These are phyloP conservation scores for Dunaliella primolecta DNA, from an alignment of 139 green algal species.

Conservation along the genomic window DNA sequence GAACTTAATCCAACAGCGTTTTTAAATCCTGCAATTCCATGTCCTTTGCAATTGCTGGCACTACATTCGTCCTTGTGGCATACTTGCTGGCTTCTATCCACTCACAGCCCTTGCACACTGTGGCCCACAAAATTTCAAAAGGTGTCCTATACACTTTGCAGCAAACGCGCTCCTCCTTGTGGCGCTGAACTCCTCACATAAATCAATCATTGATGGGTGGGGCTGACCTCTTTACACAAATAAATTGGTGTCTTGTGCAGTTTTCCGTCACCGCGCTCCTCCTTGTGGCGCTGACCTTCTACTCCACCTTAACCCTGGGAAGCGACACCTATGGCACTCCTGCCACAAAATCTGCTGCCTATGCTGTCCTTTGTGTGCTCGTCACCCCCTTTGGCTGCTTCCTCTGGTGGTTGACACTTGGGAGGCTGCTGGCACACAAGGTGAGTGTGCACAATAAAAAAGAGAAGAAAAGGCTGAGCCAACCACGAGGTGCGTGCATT, in stretches of 20 bases:
- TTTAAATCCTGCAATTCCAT: too few relatives aligned
- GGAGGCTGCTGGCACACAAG: neutral
- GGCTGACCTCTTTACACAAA: neutral
- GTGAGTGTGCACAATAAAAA: too few relatives aligned
- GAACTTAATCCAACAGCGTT: too few relatives aligned
- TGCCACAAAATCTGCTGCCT: neutral
- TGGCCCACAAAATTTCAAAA: too few relatives aligned
- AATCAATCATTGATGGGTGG: neutral
- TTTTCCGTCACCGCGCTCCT: neutral
- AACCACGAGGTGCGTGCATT: too few relatives aligned
- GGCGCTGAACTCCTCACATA: neutral
- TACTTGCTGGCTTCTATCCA: neutral
- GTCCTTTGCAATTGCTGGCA: too few relatives aligned
- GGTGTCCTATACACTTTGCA: neutral
- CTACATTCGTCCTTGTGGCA: too few relatives aligned
- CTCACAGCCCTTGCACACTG: neutral
- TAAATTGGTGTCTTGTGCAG: neutral
- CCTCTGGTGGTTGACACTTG: neutral
- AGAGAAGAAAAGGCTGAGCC: too few relatives aligned
- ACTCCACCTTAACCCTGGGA: neutral
- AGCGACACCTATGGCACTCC: neutral
- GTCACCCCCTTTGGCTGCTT: neutral
- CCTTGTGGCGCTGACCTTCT: neutral
- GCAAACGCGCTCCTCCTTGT: neutral
- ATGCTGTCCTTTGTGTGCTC: neutral